Evolutionary conservation across 257 asterid genomes (phyloP), one percentile per base, ranked within the genome.

Genomic region (Solanum tarapatanum): DNA sequence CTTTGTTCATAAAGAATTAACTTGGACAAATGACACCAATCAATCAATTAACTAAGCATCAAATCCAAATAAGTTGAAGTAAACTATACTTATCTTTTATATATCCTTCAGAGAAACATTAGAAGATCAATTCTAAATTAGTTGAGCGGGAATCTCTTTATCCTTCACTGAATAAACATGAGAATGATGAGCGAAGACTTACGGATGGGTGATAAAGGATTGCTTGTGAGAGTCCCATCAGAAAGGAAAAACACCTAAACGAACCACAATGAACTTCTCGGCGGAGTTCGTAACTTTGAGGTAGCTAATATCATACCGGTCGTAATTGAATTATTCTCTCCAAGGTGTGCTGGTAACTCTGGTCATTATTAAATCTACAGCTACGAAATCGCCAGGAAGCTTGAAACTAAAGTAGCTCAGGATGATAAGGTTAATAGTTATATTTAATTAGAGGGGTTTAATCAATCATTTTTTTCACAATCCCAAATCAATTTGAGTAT

Each of bases 161-260:
- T 58, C 68, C 68, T 58, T 58, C 68, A 58, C 68, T 19, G 68
- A n/a, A 21, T 4, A 58, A 58, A 8, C 26, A 58, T 11, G 26
- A 58, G 6, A 58, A 58, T 13, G 32, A n/a, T 64, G 72, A 64
- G 30, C 11, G 1, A 69, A 33, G 5, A 82, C 96, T 91, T 93
- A 97, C 98, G 97, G 98, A 83, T 94, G 94, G 39, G 99, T 96
- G 74, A 97, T 88, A 51, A 97, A 95, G 7, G 95, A 91, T 62
- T 83, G 88, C 33, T 86, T 86, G 11, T 69, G 74, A 28, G 93
- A 30, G 86, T 97, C 98, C 98, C 98, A 97, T 0, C 94, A 94
- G 84, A 94, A 97, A 19, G 98, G 99, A 75, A 98, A 97, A 21
- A 97, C 98, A 74, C 99, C 99, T 70, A 97, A 94, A 92, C 94